phyloP scores from a whole-genome alignment of 148 eudicot species.

The Mesembryanthemum crystallinum region DNA sequence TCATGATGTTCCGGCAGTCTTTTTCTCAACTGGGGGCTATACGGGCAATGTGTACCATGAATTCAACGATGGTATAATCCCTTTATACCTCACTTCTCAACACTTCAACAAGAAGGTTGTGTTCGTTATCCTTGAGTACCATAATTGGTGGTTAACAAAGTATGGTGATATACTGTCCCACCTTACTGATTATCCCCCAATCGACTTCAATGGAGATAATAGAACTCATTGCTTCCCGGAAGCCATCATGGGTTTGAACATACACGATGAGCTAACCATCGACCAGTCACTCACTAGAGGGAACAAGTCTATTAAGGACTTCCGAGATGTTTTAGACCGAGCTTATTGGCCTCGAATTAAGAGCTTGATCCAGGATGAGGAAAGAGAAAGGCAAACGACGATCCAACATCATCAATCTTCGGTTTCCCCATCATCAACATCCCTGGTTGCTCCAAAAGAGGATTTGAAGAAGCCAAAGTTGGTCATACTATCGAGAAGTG shows the following conservation, averaged over 20 bases:
- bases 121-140: conserved; percentile 81
- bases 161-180: conserved; percentile 61
- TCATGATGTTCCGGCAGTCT: conserved; percentile 83
- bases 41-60: conserved; percentile 92
- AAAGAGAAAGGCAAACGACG: conserved; percentile 30
- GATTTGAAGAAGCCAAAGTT: conserved; percentile 49
- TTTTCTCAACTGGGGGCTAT: conserved; percentile 93
- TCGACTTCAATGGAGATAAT: conserved; percentile 56
- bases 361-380: conserved; percentile 54
- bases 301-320: conserved; percentile 54
- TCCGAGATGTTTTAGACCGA: conserved; percentile 54
- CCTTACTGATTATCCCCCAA: conserved; percentile 59
- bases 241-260: conserved; percentile 70
- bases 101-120: conserved; percentile 73
- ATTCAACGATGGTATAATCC: conserved; percentile 84
- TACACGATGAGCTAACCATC: conserved; percentile 78
- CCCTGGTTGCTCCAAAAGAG: background rate
- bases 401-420: conserved; percentile 8
- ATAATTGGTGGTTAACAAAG: conserved; percentile 86
- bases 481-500: conserved; percentile 63
- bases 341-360: conserved; percentile 76
- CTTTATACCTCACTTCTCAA: conserved; percentile 85
- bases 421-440: conserved; percentile 24
- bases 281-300: conserved; percentile 53
- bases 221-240: conserved; percentile 83